These are phyloP conservation scores for Geotrichum ghanense DNA, from an alignment of 805 yeast species.

Conservation along the genomic window DNA sequence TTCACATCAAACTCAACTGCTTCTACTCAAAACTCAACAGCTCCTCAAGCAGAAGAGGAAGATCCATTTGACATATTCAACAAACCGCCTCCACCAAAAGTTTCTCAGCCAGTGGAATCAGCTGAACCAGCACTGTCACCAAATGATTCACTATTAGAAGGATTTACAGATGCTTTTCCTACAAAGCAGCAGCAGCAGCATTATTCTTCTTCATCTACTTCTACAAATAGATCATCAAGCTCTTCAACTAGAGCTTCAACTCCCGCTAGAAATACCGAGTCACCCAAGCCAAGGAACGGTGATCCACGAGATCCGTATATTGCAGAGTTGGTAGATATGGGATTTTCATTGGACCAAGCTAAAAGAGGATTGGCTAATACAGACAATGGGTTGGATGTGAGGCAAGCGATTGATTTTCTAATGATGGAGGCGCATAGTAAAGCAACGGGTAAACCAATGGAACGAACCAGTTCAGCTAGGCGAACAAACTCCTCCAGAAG, in stretches of 20 bases:
- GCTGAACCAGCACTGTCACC: neutral
- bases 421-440: conserved; percentile 48
- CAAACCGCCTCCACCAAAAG: conserved; percentile 5
- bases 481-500: neutral
- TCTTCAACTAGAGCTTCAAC: neutral
- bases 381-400: conserved; percentile 41
- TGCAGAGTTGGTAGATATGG: conserved; percentile 71
- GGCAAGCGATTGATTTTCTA: conserved; percentile 53
- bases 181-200: neutral
- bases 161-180: neutral
- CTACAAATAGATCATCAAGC: neutral
- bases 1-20: neutral
- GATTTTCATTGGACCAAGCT: conserved; percentile 54
- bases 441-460: conserved; percentile 20
- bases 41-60: conserved; percentile 3
- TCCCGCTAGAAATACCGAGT: neutral
- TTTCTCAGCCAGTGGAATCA: neutral
- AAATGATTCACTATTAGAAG: neutral
- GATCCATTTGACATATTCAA: conserved; percentile 10
- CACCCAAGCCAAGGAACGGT: neutral
- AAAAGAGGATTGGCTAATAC: conserved; percentile 46
- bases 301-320: conserved; percentile 28
- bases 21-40: neutral
- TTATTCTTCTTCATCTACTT: neutral
- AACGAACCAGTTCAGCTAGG: conserved; percentile 3